Conservation (phyloP, 768 basidiomycete species). For the Suillus discolor region DNA sequence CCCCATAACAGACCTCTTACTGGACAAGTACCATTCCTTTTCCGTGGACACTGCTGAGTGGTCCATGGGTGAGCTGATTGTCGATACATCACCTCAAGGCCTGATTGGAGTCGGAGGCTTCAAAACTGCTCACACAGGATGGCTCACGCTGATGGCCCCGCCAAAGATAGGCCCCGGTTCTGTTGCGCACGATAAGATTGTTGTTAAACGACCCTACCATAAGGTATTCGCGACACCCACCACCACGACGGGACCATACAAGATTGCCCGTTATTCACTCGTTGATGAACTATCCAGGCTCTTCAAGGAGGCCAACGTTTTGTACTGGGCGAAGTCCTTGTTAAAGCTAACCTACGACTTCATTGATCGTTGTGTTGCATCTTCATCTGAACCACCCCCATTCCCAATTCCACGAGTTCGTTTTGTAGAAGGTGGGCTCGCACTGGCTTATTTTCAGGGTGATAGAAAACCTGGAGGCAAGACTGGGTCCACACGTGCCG, state of each 20-base stretch:
- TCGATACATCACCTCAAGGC: background rate
- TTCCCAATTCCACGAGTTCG: constrained; percentile 14
- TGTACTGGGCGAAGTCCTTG: constrained; percentile 17
- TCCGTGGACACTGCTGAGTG: background rate
- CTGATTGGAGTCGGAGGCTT: background rate
- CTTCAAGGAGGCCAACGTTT: constrained; percentile 13
- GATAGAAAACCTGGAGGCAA: background rate
- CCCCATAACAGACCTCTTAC: background rate
- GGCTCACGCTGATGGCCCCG: constrained; percentile 5
- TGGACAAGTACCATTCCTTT: background rate
- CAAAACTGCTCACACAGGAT: no score
- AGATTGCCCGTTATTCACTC: background rate
- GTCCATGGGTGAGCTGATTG: background rate
- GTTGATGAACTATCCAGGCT: constrained; percentile 8
- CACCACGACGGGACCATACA: background rate
- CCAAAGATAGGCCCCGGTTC: background rate
- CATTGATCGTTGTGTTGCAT: constrained; percentile 5
- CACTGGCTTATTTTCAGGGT: constrained; percentile 1
- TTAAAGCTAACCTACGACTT: constrained; percentile 14
- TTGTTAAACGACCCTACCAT: constrained; percentile 6
- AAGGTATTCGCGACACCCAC: background rate
- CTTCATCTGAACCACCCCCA: background rate
- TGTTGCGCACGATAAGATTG: background rate
- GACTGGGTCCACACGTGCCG: background rate
- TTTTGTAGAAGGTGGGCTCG: constrained; percentile 15